phyloP scores from a whole-genome alignment of 805 yeast species.

The Ogataea pilisensis region DNA sequence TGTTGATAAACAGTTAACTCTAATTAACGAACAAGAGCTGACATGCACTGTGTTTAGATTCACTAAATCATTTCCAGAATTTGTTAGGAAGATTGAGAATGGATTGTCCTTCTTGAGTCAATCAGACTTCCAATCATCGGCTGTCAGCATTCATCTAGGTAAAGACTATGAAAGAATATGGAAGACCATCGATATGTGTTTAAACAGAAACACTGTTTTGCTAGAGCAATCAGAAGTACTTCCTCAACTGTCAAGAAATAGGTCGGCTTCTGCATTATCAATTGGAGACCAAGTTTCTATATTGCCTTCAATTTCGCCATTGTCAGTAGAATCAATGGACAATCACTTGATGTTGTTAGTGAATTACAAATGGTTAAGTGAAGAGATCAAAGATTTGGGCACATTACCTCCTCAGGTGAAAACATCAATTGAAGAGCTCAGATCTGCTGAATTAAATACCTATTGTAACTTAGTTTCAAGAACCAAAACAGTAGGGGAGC shows the following conservation, averaged over 20 bases:
- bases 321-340: conserved; percentile 8
- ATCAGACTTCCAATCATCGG: conserved; percentile 9
- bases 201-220: conserved; percentile 11
- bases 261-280: not conserved
- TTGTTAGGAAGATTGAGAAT: conserved; percentile 38
- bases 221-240: conserved; percentile 5
- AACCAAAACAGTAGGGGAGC: conserved; percentile 58
- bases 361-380: conserved; percentile 50
- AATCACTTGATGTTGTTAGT: conserved; percentile 42
- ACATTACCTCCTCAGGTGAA: conserved; percentile 20
- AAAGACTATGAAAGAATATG: conserved; percentile 22
- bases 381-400: conserved; percentile 31
- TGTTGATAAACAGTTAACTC: conserved; percentile 48
- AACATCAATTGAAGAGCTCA: conserved; percentile 28
- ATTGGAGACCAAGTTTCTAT: not conserved
- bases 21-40: conserved; percentile 29
- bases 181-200: conserved; percentile 16
- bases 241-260: conserved; percentile 5
- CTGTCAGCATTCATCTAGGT: conserved; percentile 13
- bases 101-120: conserved; percentile 16
- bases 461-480: conserved; percentile 45
- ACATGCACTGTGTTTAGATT: conserved; percentile 35
- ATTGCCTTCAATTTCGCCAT: not conserved
- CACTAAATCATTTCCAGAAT: conserved; percentile 44
- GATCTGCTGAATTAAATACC: conserved; percentile 31